Evolutionary conservation across 2,329 filamentous ascomycete genomes (phyloP), one percentile per base, ranked within the genome.

Genomic region (Chaetomiaceae sp.): DNA sequence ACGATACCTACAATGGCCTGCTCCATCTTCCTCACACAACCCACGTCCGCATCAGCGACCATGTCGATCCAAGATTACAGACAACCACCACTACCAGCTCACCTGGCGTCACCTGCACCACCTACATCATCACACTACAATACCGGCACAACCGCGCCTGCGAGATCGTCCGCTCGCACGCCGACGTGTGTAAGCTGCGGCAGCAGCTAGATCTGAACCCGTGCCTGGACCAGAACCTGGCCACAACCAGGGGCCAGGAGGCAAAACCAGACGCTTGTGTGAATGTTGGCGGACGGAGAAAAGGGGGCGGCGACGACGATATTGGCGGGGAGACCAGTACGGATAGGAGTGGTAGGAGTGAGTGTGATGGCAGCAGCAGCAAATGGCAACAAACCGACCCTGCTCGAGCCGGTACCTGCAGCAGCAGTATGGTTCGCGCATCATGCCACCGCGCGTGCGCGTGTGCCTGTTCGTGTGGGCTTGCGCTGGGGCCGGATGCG

Each of bases 101-200:
- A 35, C n/a, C 10, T 14, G 4, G n/a, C 8, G 22, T 15, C 29
- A n/a, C 29, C 29, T 32, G 11, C 45, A 44, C 12, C 24, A 54
- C 22, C 58, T 59, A 48, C 49, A 48, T 56, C 33, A 54, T 65
- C n/a, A 49, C 56, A 20, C 59, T 64, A 8, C 58, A 55, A 50
- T 64, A 62, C 50, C 19, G 47, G 11, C 50, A 55, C 47, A 62
- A 64, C 58, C 55, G 62, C n/a, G 60, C 62, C 14, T 65, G 62
- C 55, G 58, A 50, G 22, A 53, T 64, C 38, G 56, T 54, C 49
- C 60, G 62, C 26, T 54, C 56, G 26, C 50, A 9, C 6, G 22
- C 5, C 9, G 22, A 24, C 6, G 22, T 24, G 22, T 9, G 9
- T 9, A 5, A 6, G 22, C 22, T 24, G 22, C 5, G 22, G 22